Evolutionary conservation across 805 yeast genomes (phyloP).

Genomic region (Debaryomyces maramus): DNA sequence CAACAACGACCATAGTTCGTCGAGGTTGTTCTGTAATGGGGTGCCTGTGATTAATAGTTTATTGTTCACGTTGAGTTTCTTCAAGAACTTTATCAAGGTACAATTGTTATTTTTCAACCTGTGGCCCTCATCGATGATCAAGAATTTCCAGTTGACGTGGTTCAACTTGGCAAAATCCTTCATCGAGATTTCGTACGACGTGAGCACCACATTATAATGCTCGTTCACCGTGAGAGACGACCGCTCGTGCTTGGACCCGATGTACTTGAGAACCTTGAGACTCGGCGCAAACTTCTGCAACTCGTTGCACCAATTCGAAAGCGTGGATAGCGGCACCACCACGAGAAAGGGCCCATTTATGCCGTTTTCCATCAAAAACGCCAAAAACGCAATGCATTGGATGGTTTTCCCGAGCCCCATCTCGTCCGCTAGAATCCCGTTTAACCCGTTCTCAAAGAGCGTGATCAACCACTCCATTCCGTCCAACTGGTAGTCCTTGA

Average conservation of each 20-base stretch:
- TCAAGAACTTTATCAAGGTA: constrained; percentile 68
- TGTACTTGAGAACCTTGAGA: constrained; percentile 60
- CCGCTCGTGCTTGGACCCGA: constrained; percentile 64
- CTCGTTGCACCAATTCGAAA: constrained; percentile 83
- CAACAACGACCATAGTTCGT: constrained; percentile 88
- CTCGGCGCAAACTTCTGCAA: constrained; percentile 71
- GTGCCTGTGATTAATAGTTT: constrained; percentile 91
- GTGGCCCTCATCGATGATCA: constrained; percentile 96
- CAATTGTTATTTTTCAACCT: constrained; percentile 84
- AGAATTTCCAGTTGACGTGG: constrained; percentile 67
- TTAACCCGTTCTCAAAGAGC: constrained; percentile 87
- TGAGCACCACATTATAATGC: constrained; percentile 58
- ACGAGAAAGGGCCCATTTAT: constrained; percentile 75
- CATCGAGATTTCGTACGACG: constrained; percentile 80
- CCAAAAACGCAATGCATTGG: constrained; percentile 78
- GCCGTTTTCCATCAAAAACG: constrained; percentile 76
- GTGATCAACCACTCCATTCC: constrained; percentile 92
- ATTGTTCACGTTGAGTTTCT: constrained; percentile 65
- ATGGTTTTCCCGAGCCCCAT: constrained; percentile 97
- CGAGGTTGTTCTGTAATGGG: constrained; percentile 87
- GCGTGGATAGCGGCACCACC: constrained; percentile 81
- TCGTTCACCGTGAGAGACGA: constrained; percentile 33
- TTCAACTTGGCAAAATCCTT: constrained; percentile 61
- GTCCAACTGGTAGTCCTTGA: constrained; percentile 84
- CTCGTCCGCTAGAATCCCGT: constrained; percentile 95